A percentile compares a stretch with the other conserved stretches of the same genome.
phyloP scores from a whole-genome alignment of 352 stramenopile species.

The Phytophthora uliginosa region DNA sequence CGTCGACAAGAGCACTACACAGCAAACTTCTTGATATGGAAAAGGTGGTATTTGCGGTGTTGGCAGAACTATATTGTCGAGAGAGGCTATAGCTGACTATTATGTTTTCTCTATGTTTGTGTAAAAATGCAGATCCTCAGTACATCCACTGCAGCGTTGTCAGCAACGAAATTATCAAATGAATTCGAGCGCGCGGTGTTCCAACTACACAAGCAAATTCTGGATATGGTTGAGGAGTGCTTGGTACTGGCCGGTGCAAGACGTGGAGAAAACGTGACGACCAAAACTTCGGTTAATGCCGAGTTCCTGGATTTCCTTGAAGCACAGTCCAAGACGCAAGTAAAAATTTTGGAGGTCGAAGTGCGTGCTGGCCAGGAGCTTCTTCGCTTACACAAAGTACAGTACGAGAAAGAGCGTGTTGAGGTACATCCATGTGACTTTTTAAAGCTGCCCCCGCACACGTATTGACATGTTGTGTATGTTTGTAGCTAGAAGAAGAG shows the following conservation, averaged over 20 bases:
- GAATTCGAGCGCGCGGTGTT: conserved; percentile 45
- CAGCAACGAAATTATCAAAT: conserved; percentile 17
- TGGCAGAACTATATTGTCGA: background rate
- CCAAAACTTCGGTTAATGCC: conserved; percentile 19
- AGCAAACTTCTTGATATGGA: conserved; percentile 40
- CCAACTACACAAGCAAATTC: conserved; percentile 49
- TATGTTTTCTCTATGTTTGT: background rate
- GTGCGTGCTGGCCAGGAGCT: conserved; percentile 69
- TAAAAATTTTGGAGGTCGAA: conserved; percentile 72
- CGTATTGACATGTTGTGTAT: background rate
- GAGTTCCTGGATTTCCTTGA: conserved; percentile 61
- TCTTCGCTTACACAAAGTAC: conserved; percentile 60
- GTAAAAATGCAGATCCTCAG: conserved; percentile 36
- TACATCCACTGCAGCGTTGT: conserved; percentile 37
- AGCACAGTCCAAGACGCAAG: conserved; percentile 48
- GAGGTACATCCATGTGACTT: conserved; percentile 31
- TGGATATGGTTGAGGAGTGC: conserved; percentile 39
- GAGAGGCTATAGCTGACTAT: conserved; percentile 6
- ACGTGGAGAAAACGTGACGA: background rate
- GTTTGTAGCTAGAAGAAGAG: conserved; percentile 60
- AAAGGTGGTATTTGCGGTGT: conserved; percentile 27
- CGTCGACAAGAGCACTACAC: conserved; percentile 12
- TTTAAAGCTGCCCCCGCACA: background rate
- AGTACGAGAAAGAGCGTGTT: conserved; percentile 58
- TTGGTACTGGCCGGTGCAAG: conserved; percentile 17